These are phyloP conservation scores for Termitomyces sp. DNA, from an alignment of 768 basidiomycete genomes.

Conservation along the genomic window DNA sequence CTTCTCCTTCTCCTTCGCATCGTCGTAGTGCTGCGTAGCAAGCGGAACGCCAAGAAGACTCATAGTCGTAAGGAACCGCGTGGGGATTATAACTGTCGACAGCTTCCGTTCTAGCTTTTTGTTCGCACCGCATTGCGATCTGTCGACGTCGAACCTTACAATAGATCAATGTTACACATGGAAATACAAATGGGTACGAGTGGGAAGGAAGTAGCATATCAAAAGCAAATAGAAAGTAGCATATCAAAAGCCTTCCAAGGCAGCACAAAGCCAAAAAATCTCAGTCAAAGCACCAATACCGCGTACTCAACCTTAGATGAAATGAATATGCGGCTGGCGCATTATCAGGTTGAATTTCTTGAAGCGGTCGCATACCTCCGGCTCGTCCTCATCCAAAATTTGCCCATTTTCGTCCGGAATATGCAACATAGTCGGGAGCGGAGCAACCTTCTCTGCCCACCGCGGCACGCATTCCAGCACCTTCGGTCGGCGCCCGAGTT, in stretches of 20 bases:
- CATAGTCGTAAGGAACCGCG: too few relatives aligned
- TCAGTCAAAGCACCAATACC: not conserved
- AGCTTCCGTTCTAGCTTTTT: too few relatives aligned
- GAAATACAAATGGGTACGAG: too few relatives aligned
- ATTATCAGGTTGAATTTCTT: not conserved
- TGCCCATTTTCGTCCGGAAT: conserved; percentile 13
- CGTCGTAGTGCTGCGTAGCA: too few relatives aligned
- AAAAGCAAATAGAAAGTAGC: too few relatives aligned
- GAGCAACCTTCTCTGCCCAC: conserved; percentile 17
- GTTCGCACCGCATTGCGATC: too few relatives aligned
- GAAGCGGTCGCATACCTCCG: not conserved
- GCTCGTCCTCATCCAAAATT: not conserved
- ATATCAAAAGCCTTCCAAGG: not conserved
- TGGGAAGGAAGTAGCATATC: too few relatives aligned
- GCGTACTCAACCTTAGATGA: not conserved
- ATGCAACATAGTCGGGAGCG: conserved; percentile 12
- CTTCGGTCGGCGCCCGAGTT: conserved; percentile 21
- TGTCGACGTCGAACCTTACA: too few relatives aligned
- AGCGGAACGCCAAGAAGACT: too few relatives aligned
- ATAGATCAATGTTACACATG: too few relatives aligned
- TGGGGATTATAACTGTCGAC: too few relatives aligned
- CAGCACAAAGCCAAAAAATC: not conserved
- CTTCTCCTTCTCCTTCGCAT: too few relatives aligned
- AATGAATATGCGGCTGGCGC: not conserved
- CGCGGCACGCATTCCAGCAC: conserved; percentile 20